These are phyloP conservation scores for Alternaria triticina DNA, from an alignment of 2,329 filamentous ascomycete species.

Conservation along the genomic window DNA sequence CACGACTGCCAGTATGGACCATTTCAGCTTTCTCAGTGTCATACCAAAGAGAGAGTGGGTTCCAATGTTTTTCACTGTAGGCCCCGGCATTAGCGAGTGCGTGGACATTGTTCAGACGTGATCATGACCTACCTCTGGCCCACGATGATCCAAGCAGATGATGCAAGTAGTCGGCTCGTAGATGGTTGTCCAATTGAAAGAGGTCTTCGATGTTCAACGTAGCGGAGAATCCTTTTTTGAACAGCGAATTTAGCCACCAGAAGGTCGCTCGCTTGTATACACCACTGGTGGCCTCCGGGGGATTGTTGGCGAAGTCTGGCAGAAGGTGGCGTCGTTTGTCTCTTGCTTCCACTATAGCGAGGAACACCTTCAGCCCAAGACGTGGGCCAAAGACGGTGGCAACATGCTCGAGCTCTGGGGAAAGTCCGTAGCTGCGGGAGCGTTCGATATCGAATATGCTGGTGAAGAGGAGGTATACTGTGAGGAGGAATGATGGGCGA, in stretches of 20 bases:
- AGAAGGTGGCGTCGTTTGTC: slow-evolving; percentile 54
- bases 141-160: slow-evolving; percentile 48
- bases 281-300: slow-evolving; percentile 60
- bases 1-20: slow-evolving; percentile 39
- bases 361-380: slow-evolving; percentile 52
- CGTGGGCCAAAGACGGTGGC: slow-evolving; percentile 52
- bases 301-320: slow-evolving; percentile 48
- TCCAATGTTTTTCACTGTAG: slow-evolving; percentile 18
- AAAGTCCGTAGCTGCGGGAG: slow-evolving; percentile 50
- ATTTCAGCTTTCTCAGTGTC: slow-evolving; percentile 37
- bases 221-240: slow-evolving; percentile 57
- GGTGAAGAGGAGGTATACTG: slow-evolving; percentile 55
- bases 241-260: slow-evolving; percentile 61
- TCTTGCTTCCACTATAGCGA: slow-evolving; percentile 54
- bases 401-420: slow-evolving; percentile 44
- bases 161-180: slow-evolving; percentile 52
- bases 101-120: not conserved
- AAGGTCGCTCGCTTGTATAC: slow-evolving; percentile 59
- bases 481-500: slow-evolving; percentile 56
- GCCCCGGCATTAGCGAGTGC: slow-evolving; percentile 3
- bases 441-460: slow-evolving; percentile 56
- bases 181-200: slow-evolving; percentile 53
- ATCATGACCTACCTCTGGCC: slow-evolving; percentile 46
- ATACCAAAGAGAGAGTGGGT: slow-evolving; percentile 35
- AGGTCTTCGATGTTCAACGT: slow-evolving; percentile 54